These are phyloP conservation scores for Sclerotinia sclerotiorum DNA, from an alignment of 2,329 filamentous ascomycete genomes.

Conservation along the genomic window DNA sequence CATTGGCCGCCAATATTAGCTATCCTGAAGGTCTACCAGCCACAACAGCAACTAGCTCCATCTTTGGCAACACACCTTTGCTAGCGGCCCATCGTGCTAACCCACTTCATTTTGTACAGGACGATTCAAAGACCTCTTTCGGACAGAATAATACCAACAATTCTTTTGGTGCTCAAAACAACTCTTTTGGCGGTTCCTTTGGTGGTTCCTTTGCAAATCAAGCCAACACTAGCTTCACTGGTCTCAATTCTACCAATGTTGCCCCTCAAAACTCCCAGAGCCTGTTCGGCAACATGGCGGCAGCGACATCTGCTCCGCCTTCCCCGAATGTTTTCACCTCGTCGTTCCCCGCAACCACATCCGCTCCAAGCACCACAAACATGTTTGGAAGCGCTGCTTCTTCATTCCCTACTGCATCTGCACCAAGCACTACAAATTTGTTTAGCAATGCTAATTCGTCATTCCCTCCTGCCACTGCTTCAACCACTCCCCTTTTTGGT, in stretches of 20 bases:
- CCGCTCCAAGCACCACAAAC: slow-evolving; percentile 20
- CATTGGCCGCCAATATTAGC: not conserved
- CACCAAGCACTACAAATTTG: slow-evolving; percentile 22
- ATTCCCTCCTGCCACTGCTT: slow-evolving; percentile 18
- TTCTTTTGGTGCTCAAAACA: slow-evolving; percentile 14
- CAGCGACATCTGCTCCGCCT: slow-evolving; percentile 9
- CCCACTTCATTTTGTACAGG: not conserved
- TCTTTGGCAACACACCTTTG: not conserved
- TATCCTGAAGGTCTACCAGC: not conserved
- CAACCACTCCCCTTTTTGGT: slow-evolving; percentile 13
- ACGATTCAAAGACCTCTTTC: slow-evolving; percentile 1
- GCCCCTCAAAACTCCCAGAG: slow-evolving; percentile 1
- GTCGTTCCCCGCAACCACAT: slow-evolving; percentile 11
- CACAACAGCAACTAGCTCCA: not conserved
- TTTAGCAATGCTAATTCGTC: slow-evolving; percentile 25
- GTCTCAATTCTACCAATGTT: slow-evolving; percentile 13
- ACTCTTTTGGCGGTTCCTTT: slow-evolving; percentile 3
- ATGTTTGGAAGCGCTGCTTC: slow-evolving; percentile 19
- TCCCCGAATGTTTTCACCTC: slow-evolving; percentile 4
- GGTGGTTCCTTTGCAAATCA: slow-evolving; percentile 9
- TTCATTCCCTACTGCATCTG: slow-evolving; percentile 17
- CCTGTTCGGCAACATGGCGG: slow-evolving; percentile 10
- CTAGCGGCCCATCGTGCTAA: not conserved
- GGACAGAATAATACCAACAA: slow-evolving; percentile 3
- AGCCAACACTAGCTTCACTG: slow-evolving; percentile 15